Conservation (phyloP, 164 flowering plant species). For the Annona cherimola region DNA sequence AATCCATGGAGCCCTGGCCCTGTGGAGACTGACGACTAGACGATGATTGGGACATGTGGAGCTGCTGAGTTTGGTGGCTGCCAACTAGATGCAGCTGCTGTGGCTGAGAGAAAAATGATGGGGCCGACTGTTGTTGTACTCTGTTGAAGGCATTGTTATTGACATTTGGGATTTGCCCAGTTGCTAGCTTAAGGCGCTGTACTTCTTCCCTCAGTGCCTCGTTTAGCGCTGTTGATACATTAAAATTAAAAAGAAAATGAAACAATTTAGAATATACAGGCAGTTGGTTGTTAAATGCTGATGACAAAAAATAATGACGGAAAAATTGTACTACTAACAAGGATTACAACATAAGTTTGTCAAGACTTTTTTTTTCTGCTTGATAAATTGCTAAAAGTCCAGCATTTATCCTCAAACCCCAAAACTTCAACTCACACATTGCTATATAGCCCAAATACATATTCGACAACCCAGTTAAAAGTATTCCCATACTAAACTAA, state of each 20-base stretch:
- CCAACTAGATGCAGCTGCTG: conserved; percentile 33
- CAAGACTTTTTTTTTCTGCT: too few relatives aligned
- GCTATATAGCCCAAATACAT: too few relatives aligned
- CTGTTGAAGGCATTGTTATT: conserved; percentile 50
- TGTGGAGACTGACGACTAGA: conserved; percentile 42
- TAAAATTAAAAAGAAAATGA: neutral
- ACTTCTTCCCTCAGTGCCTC: conserved; percentile 77
- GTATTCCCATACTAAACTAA: too few relatives aligned
- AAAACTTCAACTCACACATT: too few relatives aligned
- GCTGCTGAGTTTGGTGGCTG: conserved; percentile 38
- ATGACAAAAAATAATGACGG: too few relatives aligned
- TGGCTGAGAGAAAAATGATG: conserved; percentile 41
- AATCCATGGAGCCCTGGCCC: conserved; percentile 46
- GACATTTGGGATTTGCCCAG: conserved; percentile 44
- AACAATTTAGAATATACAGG: neutral
- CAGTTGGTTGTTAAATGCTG: too few relatives aligned
- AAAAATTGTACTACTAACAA: too few relatives aligned
- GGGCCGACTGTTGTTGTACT: conserved; percentile 24
- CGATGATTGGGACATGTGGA: conserved; percentile 38
- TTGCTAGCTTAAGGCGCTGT: conserved; percentile 68
- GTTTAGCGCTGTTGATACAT: conserved; percentile 52
- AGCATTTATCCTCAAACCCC: too few relatives aligned
- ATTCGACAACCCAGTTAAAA: too few relatives aligned
- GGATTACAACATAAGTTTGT: too few relatives aligned
- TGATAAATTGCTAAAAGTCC: too few relatives aligned